These are phyloP conservation scores for Odontarrhena argentea DNA, from an alignment of 345 rosid genomes.

Conservation along the genomic window DNA sequence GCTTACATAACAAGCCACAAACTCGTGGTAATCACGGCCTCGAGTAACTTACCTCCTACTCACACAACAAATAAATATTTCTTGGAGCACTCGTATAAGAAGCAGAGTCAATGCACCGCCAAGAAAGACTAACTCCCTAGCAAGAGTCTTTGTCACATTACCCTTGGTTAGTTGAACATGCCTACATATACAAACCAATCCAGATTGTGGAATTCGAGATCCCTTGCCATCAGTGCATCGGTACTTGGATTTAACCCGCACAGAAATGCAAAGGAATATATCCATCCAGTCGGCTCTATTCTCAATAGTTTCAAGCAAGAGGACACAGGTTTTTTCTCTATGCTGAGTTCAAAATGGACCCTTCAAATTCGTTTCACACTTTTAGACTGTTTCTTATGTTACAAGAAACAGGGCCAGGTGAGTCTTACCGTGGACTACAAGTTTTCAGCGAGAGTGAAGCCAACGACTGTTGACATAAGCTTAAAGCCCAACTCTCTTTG, in stretches of 20 bases:
- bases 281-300: slow-evolving; percentile 60
- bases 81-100: slow-evolving; percentile 80
- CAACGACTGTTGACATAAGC: slow-evolving; percentile 43
- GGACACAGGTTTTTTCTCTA: slow-evolving; percentile 71
- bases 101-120: slow-evolving; percentile 60
- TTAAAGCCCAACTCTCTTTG: too few relatives aligned
- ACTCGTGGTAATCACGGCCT: slow-evolving; percentile 64
- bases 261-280: slow-evolving; percentile 58
- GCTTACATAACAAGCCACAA: slow-evolving; percentile 73
- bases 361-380: slow-evolving; percentile 54
- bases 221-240: slow-evolving; percentile 71
- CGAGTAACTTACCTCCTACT: slow-evolving; percentile 66
- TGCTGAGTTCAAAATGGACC: slow-evolving; percentile 75
- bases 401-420: slow-evolving; percentile 67
- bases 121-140: slow-evolving; percentile 45
- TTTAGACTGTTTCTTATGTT: slow-evolving; percentile 76
- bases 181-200: slow-evolving; percentile 72
- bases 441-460: slow-evolving; percentile 73
- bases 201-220: slow-evolving; percentile 74
- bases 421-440: slow-evolving; percentile 64
- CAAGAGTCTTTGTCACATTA: too few relatives aligned
- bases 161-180: slow-evolving; percentile 41
- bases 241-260: slow-evolving; percentile 71
- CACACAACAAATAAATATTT: slow-evolving; percentile 39
- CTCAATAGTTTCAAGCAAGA: slow-evolving; percentile 74